phyloP scores from a whole-genome alignment of 2,329 filamentous ascomycete genomes.

The Coniosporium tulheliwenetii region DNA sequence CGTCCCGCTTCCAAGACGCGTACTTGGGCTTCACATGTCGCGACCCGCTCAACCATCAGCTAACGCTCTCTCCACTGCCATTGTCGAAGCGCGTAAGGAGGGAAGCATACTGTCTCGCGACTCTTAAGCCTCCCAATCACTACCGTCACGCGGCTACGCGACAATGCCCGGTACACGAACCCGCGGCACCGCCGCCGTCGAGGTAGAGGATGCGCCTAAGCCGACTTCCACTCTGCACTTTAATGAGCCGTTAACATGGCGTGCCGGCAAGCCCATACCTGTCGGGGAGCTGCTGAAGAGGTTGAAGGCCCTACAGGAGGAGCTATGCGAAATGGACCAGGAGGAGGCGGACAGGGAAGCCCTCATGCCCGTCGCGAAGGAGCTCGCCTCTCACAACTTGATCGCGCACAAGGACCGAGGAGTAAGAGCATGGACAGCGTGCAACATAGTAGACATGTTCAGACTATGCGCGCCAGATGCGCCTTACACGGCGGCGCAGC shows the following conservation, averaged over 20 bases:
- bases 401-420: conserved; percentile 86
- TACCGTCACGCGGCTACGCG: conserved; percentile 15
- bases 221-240: conserved; percentile 43
- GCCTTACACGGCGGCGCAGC: conserved; percentile 75
- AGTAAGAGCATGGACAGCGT: conserved; percentile 75
- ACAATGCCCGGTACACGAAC: conserved; percentile 16
- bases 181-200: conserved; percentile 18
- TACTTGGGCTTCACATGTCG: too few relatives aligned
- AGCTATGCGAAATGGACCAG: conserved; percentile 76
- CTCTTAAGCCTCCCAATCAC: neutral
- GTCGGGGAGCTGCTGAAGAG: conserved; percentile 69
- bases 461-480: conserved; percentile 88
- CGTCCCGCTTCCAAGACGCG: too few relatives aligned
- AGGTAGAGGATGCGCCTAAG: conserved; percentile 1
- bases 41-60: too few relatives aligned
- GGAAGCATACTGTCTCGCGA: too few relatives aligned
- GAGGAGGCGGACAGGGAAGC: conserved; percentile 72
- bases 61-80: too few relatives aligned
- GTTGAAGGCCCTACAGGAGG: conserved; percentile 64
- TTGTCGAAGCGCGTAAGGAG: too few relatives aligned
- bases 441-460: conserved; percentile 85
- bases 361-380: conserved; percentile 68
- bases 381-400: conserved; percentile 68
- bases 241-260: conserved; percentile 78
- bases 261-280: conserved; percentile 75